A percentile compares a stretch with the other conserved stretches of the same genome.
phyloP scores from a whole-genome alignment of 2,329 filamentous ascomycete genomes.

The Neofusicoccum sp. region DNA sequence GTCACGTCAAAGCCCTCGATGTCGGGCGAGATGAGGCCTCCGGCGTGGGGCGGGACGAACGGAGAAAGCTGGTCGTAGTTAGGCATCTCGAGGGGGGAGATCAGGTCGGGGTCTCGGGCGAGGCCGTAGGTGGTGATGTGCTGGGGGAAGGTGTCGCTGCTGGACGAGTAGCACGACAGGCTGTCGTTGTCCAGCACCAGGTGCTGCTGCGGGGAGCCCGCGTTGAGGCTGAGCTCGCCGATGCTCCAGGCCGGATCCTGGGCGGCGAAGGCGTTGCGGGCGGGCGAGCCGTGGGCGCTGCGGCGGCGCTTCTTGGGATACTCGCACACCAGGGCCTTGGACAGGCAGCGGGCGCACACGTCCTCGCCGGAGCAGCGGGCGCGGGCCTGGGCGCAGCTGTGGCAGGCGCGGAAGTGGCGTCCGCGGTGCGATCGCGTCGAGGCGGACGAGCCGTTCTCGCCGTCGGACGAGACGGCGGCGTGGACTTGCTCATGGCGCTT shows the following conservation, averaged over 20 bases:
- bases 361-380: constrained; percentile 16
- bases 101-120: neutral
- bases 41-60: neutral
- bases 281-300: constrained; percentile 1
- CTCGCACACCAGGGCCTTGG: constrained; percentile 10
- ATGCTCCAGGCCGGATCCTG: constrained; percentile 13
- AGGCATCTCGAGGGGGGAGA: neutral
- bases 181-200: neutral
- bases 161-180: constrained; percentile 14
- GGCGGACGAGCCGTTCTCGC: constrained; percentile 1
- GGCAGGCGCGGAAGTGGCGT: constrained; percentile 14
- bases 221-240: neutral
- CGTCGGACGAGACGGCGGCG: constrained; percentile 7
- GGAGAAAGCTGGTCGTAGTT: constrained; percentile 11
- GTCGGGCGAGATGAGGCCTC: neutral
- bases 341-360: constrained; percentile 6
- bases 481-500: constrained; percentile 13
- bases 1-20: constrained; percentile 2
- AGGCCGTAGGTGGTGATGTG: constrained; percentile 1
- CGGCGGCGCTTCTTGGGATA: constrained; percentile 14
- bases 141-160: constrained; percentile 1
- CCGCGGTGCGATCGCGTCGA: neutral
- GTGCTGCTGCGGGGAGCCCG: neutral
- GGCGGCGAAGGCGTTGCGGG: constrained; percentile 1
- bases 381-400: constrained; percentile 16